Conservation (phyloP, 148 eudicot species). For the Persicaria tinctoria region DNA sequence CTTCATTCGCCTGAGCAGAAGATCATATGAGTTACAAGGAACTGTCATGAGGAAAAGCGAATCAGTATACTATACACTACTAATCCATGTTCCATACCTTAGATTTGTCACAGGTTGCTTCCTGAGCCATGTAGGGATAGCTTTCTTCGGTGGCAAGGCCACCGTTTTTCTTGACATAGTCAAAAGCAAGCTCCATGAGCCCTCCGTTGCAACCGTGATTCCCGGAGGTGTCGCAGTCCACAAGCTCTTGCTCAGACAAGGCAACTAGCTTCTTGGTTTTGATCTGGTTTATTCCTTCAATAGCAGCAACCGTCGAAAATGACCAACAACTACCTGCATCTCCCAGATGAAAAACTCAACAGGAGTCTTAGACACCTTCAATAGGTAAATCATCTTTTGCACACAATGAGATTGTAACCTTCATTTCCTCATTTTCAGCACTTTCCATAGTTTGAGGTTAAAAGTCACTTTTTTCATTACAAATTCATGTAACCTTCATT, state of each 20-base stretch:
- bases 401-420: neutral
- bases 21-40: neutral
- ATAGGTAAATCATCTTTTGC: neutral
- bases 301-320: conserved; percentile 70
- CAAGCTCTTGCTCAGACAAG: conserved; percentile 82
- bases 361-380: neutral
- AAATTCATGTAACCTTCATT: neutral
- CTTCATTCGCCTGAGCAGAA: conserved; percentile 33
- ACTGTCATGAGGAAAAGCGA: too few relatives aligned
- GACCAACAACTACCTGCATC: conserved; percentile 96
- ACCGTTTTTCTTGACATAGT: conserved; percentile 55
- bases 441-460: neutral
- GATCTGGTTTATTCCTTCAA: conserved; percentile 88
- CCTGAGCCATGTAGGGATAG: conserved; percentile 64
- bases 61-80: too few relatives aligned
- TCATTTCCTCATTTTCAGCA: neutral
- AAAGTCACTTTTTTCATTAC: neutral
- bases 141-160: conserved; percentile 54
- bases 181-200: conserved; percentile 72
- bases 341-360: neutral
- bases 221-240: conserved; percentile 69
- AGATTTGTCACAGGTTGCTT: conserved; percentile 43
- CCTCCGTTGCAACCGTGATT: conserved; percentile 88
- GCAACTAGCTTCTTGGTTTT: conserved; percentile 68
- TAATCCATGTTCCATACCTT: conserved; percentile 28